A percentile compares a stretch with the other conserved stretches of the same genome.
Conservation (phyloP, 2,329 filamentous ascomycete genomes). For the Aureobasidium lini region DNA sequence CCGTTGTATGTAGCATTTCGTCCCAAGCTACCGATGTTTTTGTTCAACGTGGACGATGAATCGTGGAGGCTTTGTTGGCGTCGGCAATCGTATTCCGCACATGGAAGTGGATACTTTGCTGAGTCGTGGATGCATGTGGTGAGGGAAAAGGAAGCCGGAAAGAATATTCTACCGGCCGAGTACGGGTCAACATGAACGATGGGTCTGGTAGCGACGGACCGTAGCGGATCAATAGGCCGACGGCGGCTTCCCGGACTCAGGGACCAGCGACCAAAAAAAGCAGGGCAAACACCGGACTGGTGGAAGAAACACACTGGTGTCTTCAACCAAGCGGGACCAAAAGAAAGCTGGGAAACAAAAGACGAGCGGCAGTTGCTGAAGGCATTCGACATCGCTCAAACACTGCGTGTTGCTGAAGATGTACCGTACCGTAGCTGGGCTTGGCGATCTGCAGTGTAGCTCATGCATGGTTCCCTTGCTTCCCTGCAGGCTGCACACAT, state of each 20-base stretch:
- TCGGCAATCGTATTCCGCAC: background rate
- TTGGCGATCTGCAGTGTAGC: slow-evolving; percentile 6
- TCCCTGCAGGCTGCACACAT: slow-evolving; percentile 3
- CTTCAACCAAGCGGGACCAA: background rate
- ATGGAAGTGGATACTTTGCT: background rate
- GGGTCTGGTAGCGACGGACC: background rate
- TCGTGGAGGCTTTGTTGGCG: background rate
- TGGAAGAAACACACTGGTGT: background rate
- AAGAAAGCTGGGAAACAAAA: background rate
- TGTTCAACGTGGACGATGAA: background rate
- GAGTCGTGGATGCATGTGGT: background rate
- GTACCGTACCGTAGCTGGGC: background rate
- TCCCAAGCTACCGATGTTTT: background rate
- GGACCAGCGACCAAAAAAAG: background rate
- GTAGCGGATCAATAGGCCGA: background rate
- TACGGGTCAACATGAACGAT: background rate
- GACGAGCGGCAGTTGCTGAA: background rate
- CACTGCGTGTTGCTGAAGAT: background rate
- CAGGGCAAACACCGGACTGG: background rate
- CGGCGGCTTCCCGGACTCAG: background rate
- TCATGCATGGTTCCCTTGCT: slow-evolving; percentile 8
- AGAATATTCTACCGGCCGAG: slow-evolving; percentile 1
- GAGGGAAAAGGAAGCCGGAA: background rate
- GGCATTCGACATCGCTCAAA: background rate
- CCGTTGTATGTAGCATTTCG: background rate